A percentile compares a stretch with the other conserved stretches of the same genome.
Conservation (phyloP, 371 early-diverging fungal genomes). For the Mortierella sp. region DNA sequence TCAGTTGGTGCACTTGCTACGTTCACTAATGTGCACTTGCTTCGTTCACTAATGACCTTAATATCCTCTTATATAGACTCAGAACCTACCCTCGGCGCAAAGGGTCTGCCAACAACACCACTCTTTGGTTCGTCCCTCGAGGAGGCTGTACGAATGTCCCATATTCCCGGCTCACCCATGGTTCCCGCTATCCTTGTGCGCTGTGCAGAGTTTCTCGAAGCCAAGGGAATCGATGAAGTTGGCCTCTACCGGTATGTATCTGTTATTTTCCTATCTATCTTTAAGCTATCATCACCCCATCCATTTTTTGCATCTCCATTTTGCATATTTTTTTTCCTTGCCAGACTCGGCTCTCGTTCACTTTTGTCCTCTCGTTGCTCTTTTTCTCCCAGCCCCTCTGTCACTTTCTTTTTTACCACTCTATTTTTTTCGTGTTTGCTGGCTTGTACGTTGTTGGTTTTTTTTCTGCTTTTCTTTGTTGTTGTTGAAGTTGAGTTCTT, state of each 20-base stretch:
- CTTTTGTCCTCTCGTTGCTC: conserved; percentile 1
- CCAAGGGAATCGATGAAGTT: conserved; percentile 48
- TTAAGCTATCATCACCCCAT: background rate
- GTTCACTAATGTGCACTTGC: background rate
- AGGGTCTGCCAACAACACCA: conserved; percentile 25
- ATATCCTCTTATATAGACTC: conserved; percentile 30
- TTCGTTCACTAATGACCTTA: background rate
- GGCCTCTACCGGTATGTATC: conserved; percentile 49
- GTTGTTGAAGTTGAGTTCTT: background rate
- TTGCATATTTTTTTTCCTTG: background rate
- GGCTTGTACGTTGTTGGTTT: background rate
- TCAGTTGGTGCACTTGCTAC: background rate
- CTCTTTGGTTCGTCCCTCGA: conserved; percentile 54
- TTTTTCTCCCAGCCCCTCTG: background rate
- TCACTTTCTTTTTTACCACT: conserved; percentile 5
- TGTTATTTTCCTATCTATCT: background rate
- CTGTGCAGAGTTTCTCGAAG: conserved; percentile 48
- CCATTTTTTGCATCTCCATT: background rate
- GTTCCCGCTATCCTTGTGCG: conserved; percentile 49
- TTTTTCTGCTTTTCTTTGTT: background rate
- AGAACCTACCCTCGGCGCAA: conserved; percentile 43
- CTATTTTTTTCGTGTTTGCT: conserved; percentile 12
- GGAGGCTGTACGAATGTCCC: conserved; percentile 50
- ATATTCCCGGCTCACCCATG: conserved; percentile 50
- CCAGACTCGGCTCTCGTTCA: conserved; percentile 1